A percentile compares a stretch with the other conserved stretches of the same genome.
Conservation (phyloP, 257 asterid genomes). For the Jasminum sambac region DNA sequence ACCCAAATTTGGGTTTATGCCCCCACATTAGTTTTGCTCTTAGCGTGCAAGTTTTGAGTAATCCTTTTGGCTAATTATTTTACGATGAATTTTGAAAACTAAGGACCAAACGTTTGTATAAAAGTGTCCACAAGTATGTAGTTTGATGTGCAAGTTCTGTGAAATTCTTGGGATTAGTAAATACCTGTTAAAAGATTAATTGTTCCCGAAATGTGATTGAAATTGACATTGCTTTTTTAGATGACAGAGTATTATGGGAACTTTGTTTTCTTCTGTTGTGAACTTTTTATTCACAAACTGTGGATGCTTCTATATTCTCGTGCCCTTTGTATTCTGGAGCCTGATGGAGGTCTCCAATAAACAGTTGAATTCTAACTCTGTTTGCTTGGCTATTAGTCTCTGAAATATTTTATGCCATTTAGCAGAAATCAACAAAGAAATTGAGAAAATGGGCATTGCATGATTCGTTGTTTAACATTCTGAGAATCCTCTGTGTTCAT, state of each 20-base stretch:
- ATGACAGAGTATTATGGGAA: not conserved
- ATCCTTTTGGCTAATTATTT: too few relatives aligned
- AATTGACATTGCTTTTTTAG: not conserved
- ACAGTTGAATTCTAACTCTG: not conserved
- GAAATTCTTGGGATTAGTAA: not conserved
- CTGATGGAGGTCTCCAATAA: not conserved
- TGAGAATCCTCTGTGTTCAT: not conserved
- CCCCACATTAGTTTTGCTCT: too few relatives aligned
- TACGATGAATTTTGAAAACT: too few relatives aligned
- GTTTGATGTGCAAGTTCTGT: too few relatives aligned
- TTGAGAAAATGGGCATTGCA: not conserved
- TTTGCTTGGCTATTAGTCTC: not conserved
- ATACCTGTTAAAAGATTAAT: not conserved
- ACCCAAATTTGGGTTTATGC: too few relatives aligned
- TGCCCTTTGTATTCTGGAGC: not conserved
- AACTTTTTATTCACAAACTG: not conserved
- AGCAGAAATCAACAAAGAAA: not conserved
- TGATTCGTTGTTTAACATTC: not conserved
- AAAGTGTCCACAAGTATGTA: too few relatives aligned
- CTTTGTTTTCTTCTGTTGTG: not conserved
- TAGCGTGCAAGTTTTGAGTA: too few relatives aligned
- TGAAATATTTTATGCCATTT: not conserved
- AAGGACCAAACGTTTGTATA: too few relatives aligned
- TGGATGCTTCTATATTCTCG: not conserved
- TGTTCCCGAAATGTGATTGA: not conserved